A percentile compares a stretch with the other conserved stretches of the same genome.
These are phyloP conservation scores for Theileria sp. DNA, from an alignment of 169 alveolate genomes.

Conservation along the genomic window DNA sequence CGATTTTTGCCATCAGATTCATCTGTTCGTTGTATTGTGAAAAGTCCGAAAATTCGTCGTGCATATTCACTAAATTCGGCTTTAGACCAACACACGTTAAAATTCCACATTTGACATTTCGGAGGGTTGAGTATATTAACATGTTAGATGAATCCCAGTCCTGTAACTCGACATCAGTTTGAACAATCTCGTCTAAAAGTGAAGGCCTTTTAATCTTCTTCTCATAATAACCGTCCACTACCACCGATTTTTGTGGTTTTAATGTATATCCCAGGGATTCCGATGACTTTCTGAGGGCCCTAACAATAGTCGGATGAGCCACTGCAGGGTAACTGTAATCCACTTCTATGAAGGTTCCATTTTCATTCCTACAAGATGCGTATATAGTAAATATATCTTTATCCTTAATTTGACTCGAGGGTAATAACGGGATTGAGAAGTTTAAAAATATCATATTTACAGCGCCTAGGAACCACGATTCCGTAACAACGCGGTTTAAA, in stretches of 20 bases:
- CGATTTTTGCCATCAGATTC: conserved; percentile 5
- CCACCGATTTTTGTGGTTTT: conserved; percentile 20
- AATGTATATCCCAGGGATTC: conserved; percentile 16
- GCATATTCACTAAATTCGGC: neutral
- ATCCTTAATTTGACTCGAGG: conserved; percentile 9
- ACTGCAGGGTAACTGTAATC: conserved; percentile 43
- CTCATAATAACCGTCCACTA: conserved; percentile 46
- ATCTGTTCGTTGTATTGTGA: neutral
- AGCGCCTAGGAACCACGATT: conserved; percentile 33
- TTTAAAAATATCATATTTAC: conserved; percentile 37
- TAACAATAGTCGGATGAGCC: conserved; percentile 52
- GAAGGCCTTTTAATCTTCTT: conserved; percentile 11
- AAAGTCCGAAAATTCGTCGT: conserved; percentile 7
- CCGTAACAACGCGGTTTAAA: conserved; percentile 22
- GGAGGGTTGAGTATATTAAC: conserved; percentile 12
- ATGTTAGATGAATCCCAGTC: conserved; percentile 43
- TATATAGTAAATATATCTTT: conserved; percentile 31
- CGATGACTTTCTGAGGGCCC: conserved; percentile 37
- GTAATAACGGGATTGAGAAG: conserved; percentile 20
- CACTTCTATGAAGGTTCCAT: conserved; percentile 8
- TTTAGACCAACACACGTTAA: conserved; percentile 1
- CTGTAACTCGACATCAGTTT: conserved; percentile 37
- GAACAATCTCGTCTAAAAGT: conserved; percentile 11
- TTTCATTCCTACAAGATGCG: conserved; percentile 38
- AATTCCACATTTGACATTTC: conserved; percentile 34